A percentile compares a stretch with the other conserved stretches of the same genome.
Evolutionary conservation across 208 protist species (phyloP).

Genomic region (Leishmania major): DNA sequence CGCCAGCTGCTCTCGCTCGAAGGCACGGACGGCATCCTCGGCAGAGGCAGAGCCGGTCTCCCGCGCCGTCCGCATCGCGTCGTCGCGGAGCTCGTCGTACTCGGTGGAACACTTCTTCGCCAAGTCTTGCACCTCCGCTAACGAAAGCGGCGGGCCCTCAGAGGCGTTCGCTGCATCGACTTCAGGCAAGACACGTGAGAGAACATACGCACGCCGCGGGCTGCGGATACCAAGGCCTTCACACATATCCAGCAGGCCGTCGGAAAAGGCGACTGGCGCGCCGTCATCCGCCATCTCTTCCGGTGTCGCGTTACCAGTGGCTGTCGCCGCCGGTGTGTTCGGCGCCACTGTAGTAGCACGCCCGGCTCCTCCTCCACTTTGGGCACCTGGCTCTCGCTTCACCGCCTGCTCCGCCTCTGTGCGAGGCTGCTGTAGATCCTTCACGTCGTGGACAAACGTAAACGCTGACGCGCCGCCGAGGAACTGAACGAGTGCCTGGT

Average conservation of each 20-base stretch:
- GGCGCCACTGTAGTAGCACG: background rate
- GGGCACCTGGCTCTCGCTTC: background rate
- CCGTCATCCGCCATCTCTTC: background rate
- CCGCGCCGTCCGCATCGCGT: background rate
- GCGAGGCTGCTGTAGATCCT: slow-evolving; percentile 23
- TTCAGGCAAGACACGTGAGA: slow-evolving; percentile 23
- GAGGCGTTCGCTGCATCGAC: slow-evolving; percentile 23
- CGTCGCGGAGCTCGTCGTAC: slow-evolving; percentile 36
- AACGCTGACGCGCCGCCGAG: slow-evolving; percentile 25
- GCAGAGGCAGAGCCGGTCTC: slow-evolving; percentile 15
- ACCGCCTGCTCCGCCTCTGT: slow-evolving; percentile 8
- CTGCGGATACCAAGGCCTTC: slow-evolving; percentile 45
- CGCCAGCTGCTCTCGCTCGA: slow-evolving; percentile 31
- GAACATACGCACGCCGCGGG: slow-evolving; percentile 44
- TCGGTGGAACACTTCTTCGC: slow-evolving; percentile 25
- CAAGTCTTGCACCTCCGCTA: slow-evolving; percentile 32
- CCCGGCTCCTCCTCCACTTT: background rate
- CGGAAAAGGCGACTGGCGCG: background rate
- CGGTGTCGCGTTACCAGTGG: background rate
- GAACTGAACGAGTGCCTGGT: slow-evolving; percentile 14
- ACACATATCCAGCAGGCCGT: slow-evolving; percentile 25
- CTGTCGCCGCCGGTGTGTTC: background rate
- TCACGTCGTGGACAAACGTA: slow-evolving; percentile 27
- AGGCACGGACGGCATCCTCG: slow-evolving; percentile 24
- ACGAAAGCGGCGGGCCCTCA: slow-evolving; percentile 4